Evolutionary conservation across 768 basidiomycete genomes (phyloP).

Genomic region (Xerocomellus chrysenteron): DNA sequence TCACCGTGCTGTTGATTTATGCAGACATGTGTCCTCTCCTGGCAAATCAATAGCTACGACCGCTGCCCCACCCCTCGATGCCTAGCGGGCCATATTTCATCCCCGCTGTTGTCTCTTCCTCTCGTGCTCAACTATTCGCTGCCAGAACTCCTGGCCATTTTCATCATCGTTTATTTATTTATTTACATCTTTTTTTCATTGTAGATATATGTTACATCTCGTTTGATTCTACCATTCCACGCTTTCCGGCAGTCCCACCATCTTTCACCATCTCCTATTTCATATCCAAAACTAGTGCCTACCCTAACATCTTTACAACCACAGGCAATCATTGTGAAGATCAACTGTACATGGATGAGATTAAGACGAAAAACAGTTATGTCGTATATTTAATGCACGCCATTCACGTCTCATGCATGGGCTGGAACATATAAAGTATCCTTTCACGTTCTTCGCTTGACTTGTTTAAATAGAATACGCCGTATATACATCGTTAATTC

Average conservation of each 20-base stretch:
- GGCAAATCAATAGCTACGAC: not conserved
- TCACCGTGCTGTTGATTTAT: not conserved
- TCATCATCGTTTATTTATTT: too few species aligned
- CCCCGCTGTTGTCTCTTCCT: too few species aligned
- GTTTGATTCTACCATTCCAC: not conserved
- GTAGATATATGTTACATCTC: conserved; percentile 13
- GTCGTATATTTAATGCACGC: conserved; percentile 9
- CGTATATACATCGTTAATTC: not conserved
- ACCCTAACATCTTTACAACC: not conserved
- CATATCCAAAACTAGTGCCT: conserved; percentile 3
- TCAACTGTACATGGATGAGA: conserved; percentile 10
- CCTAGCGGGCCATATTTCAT: not conserved
- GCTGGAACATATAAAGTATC: not conserved
- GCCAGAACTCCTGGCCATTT: too few species aligned
- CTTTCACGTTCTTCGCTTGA: not conserved
- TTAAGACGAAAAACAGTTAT: conserved; percentile 3
- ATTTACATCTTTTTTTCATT: not conserved
- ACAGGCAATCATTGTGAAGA: not conserved
- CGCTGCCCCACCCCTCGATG: not conserved
- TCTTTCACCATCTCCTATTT: conserved; percentile 10
- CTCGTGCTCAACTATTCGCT: too few species aligned
- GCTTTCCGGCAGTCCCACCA: not conserved
- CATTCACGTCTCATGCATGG: conserved; percentile 1
- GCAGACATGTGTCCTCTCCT: not conserved
- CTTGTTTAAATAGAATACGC: conserved; percentile 2